Evolutionary conservation across 768 basidiomycete genomes (phyloP).

Genomic region (Tephrocybe sp.): DNA sequence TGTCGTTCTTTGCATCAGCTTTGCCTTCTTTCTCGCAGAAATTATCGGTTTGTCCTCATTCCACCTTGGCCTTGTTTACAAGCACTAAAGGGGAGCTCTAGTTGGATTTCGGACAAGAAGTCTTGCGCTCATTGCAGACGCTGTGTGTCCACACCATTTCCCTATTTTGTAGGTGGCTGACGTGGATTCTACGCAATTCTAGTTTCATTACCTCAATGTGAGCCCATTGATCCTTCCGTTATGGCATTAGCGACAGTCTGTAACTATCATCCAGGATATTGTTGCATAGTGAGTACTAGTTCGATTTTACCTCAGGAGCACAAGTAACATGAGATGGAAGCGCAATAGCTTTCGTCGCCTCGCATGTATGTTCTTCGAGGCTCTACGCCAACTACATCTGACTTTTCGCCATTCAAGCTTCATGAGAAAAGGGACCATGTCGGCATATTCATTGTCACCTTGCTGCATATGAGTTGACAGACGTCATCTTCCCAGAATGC

Average conservation of each 20-base stretch:
- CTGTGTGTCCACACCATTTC: constrained; percentile 33
- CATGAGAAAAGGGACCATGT: constrained; percentile 45
- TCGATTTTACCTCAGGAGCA: background rate
- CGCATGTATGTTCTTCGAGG: constrained; percentile 34
- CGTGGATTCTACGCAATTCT: no score
- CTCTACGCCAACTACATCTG: background rate
- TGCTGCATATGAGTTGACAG: background rate
- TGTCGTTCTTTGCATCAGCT: constrained; percentile 44
- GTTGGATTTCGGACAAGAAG: constrained; percentile 58
- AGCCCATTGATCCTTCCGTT: constrained; percentile 17
- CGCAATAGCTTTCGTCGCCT: constrained; percentile 45
- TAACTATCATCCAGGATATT: constrained; percentile 34
- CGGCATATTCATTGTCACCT: constrained; percentile 13
- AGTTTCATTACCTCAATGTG: constrained; percentile 61
- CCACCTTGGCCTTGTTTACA: background rate
- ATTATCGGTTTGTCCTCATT: constrained; percentile 37
- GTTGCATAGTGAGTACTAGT: constrained; percentile 41
- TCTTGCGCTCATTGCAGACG: constrained; percentile 56
- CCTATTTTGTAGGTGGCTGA: constrained; percentile 1
- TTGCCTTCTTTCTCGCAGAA: constrained; percentile 50
- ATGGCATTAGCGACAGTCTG: background rate
- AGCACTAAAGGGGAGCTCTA: background rate
- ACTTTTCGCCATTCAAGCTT: constrained; percentile 27
- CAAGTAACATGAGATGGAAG: constrained; percentile 18
- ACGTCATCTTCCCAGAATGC: constrained; percentile 31